Evolutionary conservation across 2,329 filamentous ascomycete species (phyloP), one percentile per base, ranked within the genome.

Genomic region (Cordyceps cateniannulata): DNA sequence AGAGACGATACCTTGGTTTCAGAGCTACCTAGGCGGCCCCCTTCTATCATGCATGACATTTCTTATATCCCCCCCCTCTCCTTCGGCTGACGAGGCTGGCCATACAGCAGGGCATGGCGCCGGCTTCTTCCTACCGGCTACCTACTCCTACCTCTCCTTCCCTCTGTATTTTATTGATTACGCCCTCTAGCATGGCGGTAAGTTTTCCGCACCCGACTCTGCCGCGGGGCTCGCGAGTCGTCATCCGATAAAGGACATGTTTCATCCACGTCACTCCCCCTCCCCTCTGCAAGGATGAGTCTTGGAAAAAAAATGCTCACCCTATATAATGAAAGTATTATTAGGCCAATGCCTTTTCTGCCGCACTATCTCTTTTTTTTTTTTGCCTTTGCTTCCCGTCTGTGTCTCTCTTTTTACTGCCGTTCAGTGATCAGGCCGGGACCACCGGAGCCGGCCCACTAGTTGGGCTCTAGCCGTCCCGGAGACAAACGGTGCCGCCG

Each of bases 1-100:
- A 22, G 44, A 57, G 42, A 29, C 24, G 54, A 57, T 16, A 38
- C 54, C n/a, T 48, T 25, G 14, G 54, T 57, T 57, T 57, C 54
- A 57, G 54, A 48, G 29, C 27, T 38, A 14, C 16, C 40, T 1
- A 18, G 5, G n/a, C 10, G 24, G 8, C 18, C 18, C 40, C 53
- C 52, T 42, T 27, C 35, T 22, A 54, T 32, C 25, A 12, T 56
- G 47, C 24, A 27, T 20, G 47, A 25, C 24, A 27, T 42, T 2
- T 12, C 38, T 14, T 18, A 2, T 16, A 6, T 5, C 40, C 40
- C 40, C 40, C 18, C 10, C 40, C 40, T 16, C 40, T 16, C 10
- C 10, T 12, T 38, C 5, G 35, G 10, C 16, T 38, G 16, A 38
- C 35, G 35, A 38, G 35, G 35, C 10, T 38, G 27, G 27, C 27